Conservation (phyloP, 2,329 filamentous ascomycete species). For the Penicillium sp. region DNA sequence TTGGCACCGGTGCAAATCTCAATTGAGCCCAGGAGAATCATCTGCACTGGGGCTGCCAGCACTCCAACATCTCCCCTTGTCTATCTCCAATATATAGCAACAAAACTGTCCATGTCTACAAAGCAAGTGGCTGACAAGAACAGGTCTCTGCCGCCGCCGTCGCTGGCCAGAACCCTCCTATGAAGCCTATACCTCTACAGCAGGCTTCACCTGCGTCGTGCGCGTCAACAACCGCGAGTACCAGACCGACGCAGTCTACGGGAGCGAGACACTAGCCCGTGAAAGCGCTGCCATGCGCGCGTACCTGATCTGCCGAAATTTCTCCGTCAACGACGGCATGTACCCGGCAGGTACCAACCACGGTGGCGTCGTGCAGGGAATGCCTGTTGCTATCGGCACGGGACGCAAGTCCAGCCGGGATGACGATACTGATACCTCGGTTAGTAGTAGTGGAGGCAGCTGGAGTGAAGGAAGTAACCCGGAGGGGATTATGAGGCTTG, state of each 20-base stretch:
- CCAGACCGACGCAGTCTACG: slow-evolving; percentile 84
- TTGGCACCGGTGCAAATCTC: not conserved
- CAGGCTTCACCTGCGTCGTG: slow-evolving; percentile 85
- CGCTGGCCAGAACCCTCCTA: slow-evolving; percentile 92
- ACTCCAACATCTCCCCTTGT: not conserved
- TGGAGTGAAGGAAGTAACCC: slow-evolving; percentile 63
- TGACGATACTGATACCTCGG: slow-evolving; percentile 52
- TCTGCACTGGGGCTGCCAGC: not conserved
- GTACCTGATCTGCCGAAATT: slow-evolving; percentile 97
- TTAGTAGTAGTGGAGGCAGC: slow-evolving; percentile 54
- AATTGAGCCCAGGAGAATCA: not conserved
- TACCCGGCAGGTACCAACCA: slow-evolving; percentile 61
- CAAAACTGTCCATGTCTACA: too few relatives aligned
- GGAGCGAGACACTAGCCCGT: slow-evolving; percentile 79
- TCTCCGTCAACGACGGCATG: slow-evolving; percentile 96
- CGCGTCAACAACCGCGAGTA: slow-evolving; percentile 97
- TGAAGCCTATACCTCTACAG: slow-evolving; percentile 74
- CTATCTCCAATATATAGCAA: too few relatives aligned
- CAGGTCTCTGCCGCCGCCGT: slow-evolving; percentile 92
- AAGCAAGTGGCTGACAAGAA: slow-evolving; percentile 19
- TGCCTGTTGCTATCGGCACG: slow-evolving; percentile 67
- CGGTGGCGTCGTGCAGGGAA: slow-evolving; percentile 61
- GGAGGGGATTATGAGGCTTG: slow-evolving; percentile 10
- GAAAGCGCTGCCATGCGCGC: slow-evolving; percentile 95
- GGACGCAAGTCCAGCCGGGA: slow-evolving; percentile 56